Conservation (phyloP, 345 rosid genomes). For the Microcos paniculata region DNA sequence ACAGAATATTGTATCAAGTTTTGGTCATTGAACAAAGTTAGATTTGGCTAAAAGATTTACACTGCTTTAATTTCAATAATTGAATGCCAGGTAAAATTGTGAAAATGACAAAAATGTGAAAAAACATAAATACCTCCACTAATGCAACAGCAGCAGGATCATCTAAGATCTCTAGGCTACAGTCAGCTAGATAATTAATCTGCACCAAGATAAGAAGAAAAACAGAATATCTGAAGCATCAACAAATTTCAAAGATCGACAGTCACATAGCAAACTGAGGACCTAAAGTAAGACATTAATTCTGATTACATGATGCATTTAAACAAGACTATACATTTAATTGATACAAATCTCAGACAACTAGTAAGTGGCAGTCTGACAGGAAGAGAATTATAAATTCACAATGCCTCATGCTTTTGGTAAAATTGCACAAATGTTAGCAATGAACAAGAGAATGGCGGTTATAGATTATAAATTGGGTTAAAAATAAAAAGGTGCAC, state of each 20-base stretch:
- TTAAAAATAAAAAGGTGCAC: too few relatives aligned
- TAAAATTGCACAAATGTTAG: neutral
- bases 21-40: conserved; percentile 2
- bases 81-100: neutral
- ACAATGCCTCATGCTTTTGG: neutral
- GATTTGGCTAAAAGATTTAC: conserved; percentile 11
- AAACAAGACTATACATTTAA: neutral
- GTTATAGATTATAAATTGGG: too few relatives aligned
- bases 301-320: neutral
- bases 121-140: conserved; percentile 55
- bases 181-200: conserved; percentile 87
- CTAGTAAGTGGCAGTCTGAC: neutral
- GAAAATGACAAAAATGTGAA: neutral
- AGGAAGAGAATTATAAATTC: neutral
- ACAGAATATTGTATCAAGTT: neutral
- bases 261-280: neutral
- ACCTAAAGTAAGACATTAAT: neutral
- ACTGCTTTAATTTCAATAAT: neutral
- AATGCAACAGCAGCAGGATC: conserved; percentile 85
- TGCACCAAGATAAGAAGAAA: conserved; percentile 16
- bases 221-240: neutral
- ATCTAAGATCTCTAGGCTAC: conserved; percentile 83
- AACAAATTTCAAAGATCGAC: neutral
- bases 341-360: neutral
- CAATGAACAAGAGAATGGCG: neutral